Evolutionary conservation across 163 green algal species (phyloP).

Genomic region (Chlamydomonas reinhardtii): DNA sequence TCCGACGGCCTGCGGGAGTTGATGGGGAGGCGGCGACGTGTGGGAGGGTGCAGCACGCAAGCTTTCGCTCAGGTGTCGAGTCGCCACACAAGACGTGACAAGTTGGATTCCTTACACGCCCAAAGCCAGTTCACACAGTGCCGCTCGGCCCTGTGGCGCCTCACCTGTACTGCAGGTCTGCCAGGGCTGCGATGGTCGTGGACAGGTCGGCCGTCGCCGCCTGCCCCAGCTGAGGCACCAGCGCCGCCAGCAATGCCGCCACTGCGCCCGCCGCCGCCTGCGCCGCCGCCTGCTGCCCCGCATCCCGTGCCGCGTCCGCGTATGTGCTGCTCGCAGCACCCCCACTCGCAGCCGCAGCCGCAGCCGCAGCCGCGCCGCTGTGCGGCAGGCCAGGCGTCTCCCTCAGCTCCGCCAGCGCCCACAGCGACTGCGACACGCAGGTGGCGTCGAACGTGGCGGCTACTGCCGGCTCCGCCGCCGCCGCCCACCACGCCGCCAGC

Average conservation of each 20-base stretch:
- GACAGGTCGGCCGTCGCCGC: constrained; percentile 47
- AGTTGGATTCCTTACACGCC: too few relatives aligned
- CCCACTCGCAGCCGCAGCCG: too few relatives aligned
- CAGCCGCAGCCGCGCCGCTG: too few relatives aligned
- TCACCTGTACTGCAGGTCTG: constrained; percentile 61
- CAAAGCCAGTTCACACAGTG: too few relatives aligned
- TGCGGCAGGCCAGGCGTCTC: neutral
- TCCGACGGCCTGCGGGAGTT: constrained; percentile 18
- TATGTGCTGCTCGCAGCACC: too few relatives aligned
- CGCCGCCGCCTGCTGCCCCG: neutral
- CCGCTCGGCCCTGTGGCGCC: too few relatives aligned
- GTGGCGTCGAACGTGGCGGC: constrained; percentile 5
- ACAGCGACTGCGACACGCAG: constrained; percentile 26
- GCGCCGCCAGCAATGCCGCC: constrained; percentile 28
- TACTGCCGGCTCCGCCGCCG: constrained; percentile 1
- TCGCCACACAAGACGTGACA: too few relatives aligned
- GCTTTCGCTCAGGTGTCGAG: too few relatives aligned
- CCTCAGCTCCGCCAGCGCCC: constrained; percentile 21
- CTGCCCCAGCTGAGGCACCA: constrained; percentile 13
- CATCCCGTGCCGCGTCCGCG: neutral
- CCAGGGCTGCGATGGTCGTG: constrained; percentile 45
- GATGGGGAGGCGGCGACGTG: too few relatives aligned
- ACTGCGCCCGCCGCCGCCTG: neutral
- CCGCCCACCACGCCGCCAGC: constrained; percentile 31
- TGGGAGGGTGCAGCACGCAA: too few relatives aligned